Percentiles rank a stretch among this genome's conserved stretches.
These are phyloP conservation scores for Gastrolobium bilobum DNA, from an alignment of 306 rosid species.

Conservation along the genomic window DNA sequence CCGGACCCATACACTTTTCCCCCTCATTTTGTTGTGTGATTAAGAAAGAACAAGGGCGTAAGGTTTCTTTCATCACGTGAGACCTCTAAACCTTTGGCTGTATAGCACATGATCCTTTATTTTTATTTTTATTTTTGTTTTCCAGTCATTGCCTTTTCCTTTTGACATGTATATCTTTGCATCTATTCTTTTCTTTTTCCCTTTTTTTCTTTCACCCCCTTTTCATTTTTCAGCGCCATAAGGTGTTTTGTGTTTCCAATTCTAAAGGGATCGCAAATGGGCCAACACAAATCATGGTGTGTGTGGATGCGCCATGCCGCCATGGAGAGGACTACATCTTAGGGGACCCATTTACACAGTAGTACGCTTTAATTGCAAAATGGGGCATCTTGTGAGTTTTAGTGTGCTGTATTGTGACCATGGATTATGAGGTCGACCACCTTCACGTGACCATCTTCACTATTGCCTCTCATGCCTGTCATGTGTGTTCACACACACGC, in stretches of 20 bases:
- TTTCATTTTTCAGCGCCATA: slow-evolving; percentile 45
- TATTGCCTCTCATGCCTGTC: slow-evolving; percentile 63
- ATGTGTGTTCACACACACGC: slow-evolving; percentile 40
- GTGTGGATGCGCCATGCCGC: slow-evolving; percentile 1
- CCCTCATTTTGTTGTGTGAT: slow-evolving; percentile 33
- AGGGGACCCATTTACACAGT: slow-evolving; percentile 32
- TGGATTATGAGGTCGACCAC: slow-evolving; percentile 55
- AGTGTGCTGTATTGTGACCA: slow-evolving; percentile 13
- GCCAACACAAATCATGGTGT: slow-evolving; percentile 45
- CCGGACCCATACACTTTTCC: slow-evolving; percentile 18
- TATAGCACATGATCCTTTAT: slow-evolving; percentile 29
- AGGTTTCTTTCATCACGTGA: slow-evolving; percentile 60
- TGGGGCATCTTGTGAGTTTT: slow-evolving; percentile 43
- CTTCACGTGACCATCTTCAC: slow-evolving; percentile 73
- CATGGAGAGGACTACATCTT: slow-evolving; percentile 3
- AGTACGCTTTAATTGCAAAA: slow-evolving; percentile 37
- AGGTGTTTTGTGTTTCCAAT: slow-evolving; percentile 8
- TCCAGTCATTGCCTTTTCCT: neutral
- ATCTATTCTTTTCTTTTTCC: slow-evolving; percentile 27
- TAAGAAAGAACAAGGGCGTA: slow-evolving; percentile 35
- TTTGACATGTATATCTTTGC: slow-evolving; percentile 35
- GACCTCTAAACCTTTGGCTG: slow-evolving; percentile 43
- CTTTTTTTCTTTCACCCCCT: neutral
- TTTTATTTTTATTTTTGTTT: neutral
- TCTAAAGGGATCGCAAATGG: slow-evolving; percentile 43